Evolutionary conservation across 2,329 filamentous ascomycete species (phyloP), one percentile per base, ranked within the genome.

Genomic region (Xylaria sp.): DNA sequence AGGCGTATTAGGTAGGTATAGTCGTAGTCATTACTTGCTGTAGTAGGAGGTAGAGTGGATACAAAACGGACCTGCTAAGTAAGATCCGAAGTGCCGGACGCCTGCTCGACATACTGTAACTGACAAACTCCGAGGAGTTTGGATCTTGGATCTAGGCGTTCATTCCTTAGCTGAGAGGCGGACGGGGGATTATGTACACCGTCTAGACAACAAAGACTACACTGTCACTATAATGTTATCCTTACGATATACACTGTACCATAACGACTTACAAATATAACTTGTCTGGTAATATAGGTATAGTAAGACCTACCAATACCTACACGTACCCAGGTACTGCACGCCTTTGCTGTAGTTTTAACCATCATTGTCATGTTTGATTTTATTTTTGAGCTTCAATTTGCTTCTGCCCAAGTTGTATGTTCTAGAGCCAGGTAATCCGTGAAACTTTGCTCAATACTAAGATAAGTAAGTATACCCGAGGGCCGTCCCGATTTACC

Each of bases 91-190:
- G 48, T 52, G 32, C 48, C 48, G 25, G 48, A 9, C 48, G 15
- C 8, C 32, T n/a, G 48, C 46, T 50, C 25, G 25, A 30, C 43
- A 45, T 43, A 46, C 10, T 12, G 4, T 10, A 50, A 52, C 25
- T 32, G 25, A 23, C 34, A 23, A n/a, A n/a, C n/a, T n/a, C 52
- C 46, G 45, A 59, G 59, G 60, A 69, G 60, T 69, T 69, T 69
- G 63, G 59, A 32, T 60, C 45, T 32, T 64, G 43, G 60, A 70
- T 69, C 68, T 68, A 32, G 61, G 41, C 52, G 15, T 50, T 30
- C 13, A 50, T 50, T 50, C 25, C 25, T 50, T 7, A 50, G 46
- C 46, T 30, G 25, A 50, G 18, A 50, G 20, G n/a, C 12, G 36
- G 36, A 39, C 13, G 8, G 8, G 1, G 8, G 25, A 8, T n/a